Evolutionary conservation across 2,329 filamentous ascomycete species (phyloP), one percentile per base, ranked within the genome.

Genomic region (Shiraia bambusicola): DNA sequence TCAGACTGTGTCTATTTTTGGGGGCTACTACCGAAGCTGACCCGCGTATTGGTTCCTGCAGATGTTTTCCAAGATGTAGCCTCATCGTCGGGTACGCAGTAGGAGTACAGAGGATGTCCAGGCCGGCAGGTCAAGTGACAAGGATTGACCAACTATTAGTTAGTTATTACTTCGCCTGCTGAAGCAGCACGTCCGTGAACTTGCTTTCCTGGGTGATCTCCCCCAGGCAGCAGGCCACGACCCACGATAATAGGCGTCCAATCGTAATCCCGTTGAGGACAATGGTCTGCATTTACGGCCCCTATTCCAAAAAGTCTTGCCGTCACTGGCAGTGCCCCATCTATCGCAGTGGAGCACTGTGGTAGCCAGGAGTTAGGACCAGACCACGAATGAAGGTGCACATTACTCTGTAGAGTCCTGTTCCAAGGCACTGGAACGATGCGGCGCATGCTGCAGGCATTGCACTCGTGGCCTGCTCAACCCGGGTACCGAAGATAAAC

Each of bases 1-100:
- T 42, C 39, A 28, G 28, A 41, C 34, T 44, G 42, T 42, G 42
- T 22, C 58, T 63, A 63, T 63, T 61, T 60, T 63, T 58, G 58
- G 52, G 47, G 45, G 28, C 42, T 39, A 33, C 17, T 36, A 41
- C 32, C 45, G 39, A 32, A 42, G 41, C 41, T 37, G 45, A 37
- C 27, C 26, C 34, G 35, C 41, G 37, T 7, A 36, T 38, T 34
- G 30, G 39, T 41, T 41, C 39, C 35, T 51, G 48, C 45, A 49
- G 40, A 45, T 12, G 27, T 7, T 7, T n/a, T 22, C 15, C 15
- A 33, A 24, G 39, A 3, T 10, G 27, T 31, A 44, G 37, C 34
- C 40, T 44, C 16, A 36, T 16, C n/a, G 14, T 27, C 22, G 38
- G 41, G 33, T 35, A 27, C 45, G 39, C 50, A 41, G 40, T 37